Evolutionary conservation across 441 rosid genomes (phyloP), one percentile per base, ranked within the genome.

Genomic region (Lagerstroemia fauriei): DNA sequence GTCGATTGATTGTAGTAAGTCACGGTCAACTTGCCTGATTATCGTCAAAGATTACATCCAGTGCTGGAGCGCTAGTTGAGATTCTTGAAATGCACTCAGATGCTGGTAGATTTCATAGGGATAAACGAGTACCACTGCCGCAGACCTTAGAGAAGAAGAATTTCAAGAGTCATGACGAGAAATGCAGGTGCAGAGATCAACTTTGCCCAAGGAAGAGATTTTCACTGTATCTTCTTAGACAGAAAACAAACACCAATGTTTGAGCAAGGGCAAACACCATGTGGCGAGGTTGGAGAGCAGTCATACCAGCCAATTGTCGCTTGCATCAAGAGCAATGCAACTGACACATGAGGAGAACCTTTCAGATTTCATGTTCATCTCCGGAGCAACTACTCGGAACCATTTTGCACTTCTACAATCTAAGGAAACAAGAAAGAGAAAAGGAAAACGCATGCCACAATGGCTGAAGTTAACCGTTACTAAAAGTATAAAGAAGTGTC

Each of bases 291-390:
- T 69, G 61, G 59, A 41, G 34, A 69, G 56, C 22, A 71, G 56
- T 48, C 17, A 50, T 92, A 96, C 99, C 98, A 96, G 84, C 99
- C 99, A 96, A 90, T 95, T 94, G 85, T 96, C 98, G 88, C 97
- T 96, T 87, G 87, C 92, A 88, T 96, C 99, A 65, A 96, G 95
- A 77, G 97, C 92, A 90, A 96, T 81, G 82, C 95, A 91, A 82
- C 97, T 88, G 79, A 95, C 86, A 73, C 85, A 89, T 16, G 89
- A 84, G 63, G 81, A 80, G 78, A 85, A 85, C 76, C 86, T 90
- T 85, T 89, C 91, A 66, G 79, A 77, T 88, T 87, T 86, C 78
- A 82, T 86, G 73, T 85, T 91, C 77, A 88, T 92, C 86, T 77
- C 87, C 3, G 93, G 88, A 85, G 89, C 90, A 86, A 95, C 85